Evolutionary conservation across 75 land plant species (phyloP).

Genomic region (Pinus albicaulis): DNA sequence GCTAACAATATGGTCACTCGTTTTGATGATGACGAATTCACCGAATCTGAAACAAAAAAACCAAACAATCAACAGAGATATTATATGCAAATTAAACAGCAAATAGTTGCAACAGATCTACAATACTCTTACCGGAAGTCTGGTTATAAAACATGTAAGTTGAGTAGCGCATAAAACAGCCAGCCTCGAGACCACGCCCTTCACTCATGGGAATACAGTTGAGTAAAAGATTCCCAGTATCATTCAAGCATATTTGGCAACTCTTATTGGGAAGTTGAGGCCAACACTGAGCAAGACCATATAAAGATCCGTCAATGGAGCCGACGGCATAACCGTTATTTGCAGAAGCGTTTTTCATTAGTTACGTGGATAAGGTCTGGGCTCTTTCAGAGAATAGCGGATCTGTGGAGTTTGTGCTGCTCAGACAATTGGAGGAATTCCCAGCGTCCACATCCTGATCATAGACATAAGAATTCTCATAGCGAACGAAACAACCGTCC

Average conservation of each 20-base stretch:
- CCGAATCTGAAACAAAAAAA: no score
- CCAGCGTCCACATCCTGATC: constrained; percentile 3
- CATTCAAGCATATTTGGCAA: constrained; percentile 19
- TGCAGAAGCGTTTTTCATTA: constrained; percentile 13
- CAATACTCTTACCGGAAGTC: no score
- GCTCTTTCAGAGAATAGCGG: neutral
- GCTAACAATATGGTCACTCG: no score
- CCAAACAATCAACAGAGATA: no score
- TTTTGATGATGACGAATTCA: no score
- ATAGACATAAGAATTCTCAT: constrained; percentile 28
- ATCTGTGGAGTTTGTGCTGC: neutral
- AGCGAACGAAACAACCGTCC: constrained; percentile 38
- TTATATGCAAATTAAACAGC: no score
- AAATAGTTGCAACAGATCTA: no score
- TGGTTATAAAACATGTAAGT: constrained; percentile 11
- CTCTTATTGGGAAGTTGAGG: constrained; percentile 1
- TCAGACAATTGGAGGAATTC: neutral
- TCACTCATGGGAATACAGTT: constrained; percentile 18
- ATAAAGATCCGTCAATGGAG: neutral
- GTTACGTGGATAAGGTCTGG: neutral
- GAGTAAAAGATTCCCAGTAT: constrained; percentile 5
- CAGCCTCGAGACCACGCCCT: constrained; percentile 28
- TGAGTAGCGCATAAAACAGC: constrained; percentile 38
- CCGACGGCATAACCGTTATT: constrained; percentile 17
- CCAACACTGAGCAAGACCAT: constrained; percentile 39